Evolutionary conservation across 139 green algal genomes (phyloP), one percentile per base, ranked within the genome.

Genomic region (Nannochloris sp.): DNA sequence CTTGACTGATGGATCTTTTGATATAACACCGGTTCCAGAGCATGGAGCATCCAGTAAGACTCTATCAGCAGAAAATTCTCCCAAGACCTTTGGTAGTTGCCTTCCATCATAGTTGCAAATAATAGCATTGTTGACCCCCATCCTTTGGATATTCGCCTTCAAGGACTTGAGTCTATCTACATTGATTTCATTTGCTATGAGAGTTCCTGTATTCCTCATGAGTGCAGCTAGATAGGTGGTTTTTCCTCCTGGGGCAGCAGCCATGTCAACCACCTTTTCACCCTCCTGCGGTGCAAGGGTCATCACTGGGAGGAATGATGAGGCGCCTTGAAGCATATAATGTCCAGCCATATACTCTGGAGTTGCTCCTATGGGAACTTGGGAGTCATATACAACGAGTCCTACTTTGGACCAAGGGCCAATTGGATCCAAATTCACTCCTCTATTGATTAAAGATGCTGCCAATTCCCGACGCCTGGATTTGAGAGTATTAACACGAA

Each of bases 281-380:
- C 80, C 80, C 48, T 81, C 60, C 72, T 95, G 91, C 1, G 93
- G 93, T 1, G 89, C 89, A 11, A 99, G 86, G 16, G 94, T 92
- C 86, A 98, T 98, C 63, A 89, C 88, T 0, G 94, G 94, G 66
- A 99, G 85, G 80, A 99, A 97, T 49, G 90, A 97, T 40, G 88
- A 90, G 2, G 89, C 89, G 8, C 89, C 87, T 78, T 90, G 89
- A 75, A 96, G 83, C 90, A 98, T 99, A 85, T 99, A 99, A 75
- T 98, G 92, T 0, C 94, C 94, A 5, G 94, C 93, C 91, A 99
- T 97, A 85, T 99, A 99, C 82, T 99, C 94, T 3, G 94, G 94
- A 2, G 94, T 99, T n/a, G 94, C 94, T 1, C 94, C 94, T 34
- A 99, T 85, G 4, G 94, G 93, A 51, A 99, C 93, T 61, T 78